Percentiles rank a stretch among this genome's conserved stretches.
Conservation (phyloP, 23 red algal genomes). For the Gracilaria gracilis region DNA sequence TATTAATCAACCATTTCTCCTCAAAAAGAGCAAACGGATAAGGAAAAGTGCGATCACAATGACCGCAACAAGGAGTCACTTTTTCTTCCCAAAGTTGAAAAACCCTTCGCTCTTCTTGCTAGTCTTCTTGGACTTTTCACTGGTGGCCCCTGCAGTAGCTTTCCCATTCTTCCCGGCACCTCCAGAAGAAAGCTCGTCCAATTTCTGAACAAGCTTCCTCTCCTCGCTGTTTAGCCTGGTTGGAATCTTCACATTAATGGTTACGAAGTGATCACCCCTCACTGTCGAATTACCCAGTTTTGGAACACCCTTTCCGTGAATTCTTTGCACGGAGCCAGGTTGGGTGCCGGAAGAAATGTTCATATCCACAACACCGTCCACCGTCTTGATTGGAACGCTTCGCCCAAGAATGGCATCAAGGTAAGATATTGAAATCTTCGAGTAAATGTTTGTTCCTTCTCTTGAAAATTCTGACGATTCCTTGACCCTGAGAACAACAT, state of each 20-base stretch:
- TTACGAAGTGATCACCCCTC: constrained; percentile 94
- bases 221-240: constrained; percentile 63
- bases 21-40: background rate
- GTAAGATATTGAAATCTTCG: constrained; percentile 83
- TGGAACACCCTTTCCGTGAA: constrained; percentile 93
- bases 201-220: constrained; percentile 56
- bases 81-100: constrained; percentile 80
- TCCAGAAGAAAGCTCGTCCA: constrained; percentile 67
- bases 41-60: background rate
- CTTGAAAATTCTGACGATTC: constrained; percentile 77
- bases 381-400: constrained; percentile 80
- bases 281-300: constrained; percentile 87
- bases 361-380: constrained; percentile 83
- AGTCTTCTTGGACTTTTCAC: constrained; percentile 60
- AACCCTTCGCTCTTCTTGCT: constrained; percentile 65
- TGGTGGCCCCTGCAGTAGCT: background rate
- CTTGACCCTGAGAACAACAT: constrained; percentile 88
- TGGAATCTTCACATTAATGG: constrained; percentile 87
- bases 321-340: constrained; percentile 87
- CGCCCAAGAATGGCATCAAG: constrained; percentile 97
- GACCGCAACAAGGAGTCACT: constrained; percentile 25
- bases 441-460: constrained; percentile 87
- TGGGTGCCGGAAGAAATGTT: constrained; percentile 84
- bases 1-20: background rate
- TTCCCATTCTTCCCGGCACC: constrained; percentile 38